A percentile compares a stretch with the other conserved stretches of the same genome.
Conservation (phyloP, 2,329 filamentous ascomycete species). For the Colletotrichum orbiculare region DNA sequence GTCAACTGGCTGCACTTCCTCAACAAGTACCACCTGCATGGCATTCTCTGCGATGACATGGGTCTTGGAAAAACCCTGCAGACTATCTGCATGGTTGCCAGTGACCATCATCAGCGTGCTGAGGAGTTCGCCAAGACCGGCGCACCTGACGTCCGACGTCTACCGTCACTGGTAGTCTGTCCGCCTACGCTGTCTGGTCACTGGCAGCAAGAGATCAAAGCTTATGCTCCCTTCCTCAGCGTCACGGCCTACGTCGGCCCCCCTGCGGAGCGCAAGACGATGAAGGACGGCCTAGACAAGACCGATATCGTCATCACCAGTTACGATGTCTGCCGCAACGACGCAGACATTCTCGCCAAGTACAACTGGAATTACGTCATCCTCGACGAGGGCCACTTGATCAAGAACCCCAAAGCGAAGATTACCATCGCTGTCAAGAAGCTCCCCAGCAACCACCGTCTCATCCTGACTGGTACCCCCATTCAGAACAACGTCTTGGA, state of each 20-base stretch:
- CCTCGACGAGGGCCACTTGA: conserved; percentile 95
- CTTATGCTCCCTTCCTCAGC: conserved; percentile 93
- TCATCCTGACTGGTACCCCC: conserved; percentile 95
- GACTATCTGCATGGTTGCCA: conserved; percentile 97
- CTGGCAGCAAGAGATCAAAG: conserved; percentile 97
- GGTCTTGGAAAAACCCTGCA: conserved; percentile 97
- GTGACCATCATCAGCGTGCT: conserved; percentile 92
- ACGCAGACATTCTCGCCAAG: conserved; percentile 83
- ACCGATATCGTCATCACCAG: conserved; percentile 97
- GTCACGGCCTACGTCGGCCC: conserved; percentile 93
- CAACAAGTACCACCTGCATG: conserved; percentile 97
- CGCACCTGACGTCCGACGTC: conserved; percentile 78
- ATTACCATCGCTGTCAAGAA: conserved; percentile 93
- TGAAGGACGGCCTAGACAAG: conserved; percentile 75
- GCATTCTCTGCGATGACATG: conserved; percentile 99
- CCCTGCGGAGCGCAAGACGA: conserved; percentile 79
- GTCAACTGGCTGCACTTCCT: conserved; percentile 99
- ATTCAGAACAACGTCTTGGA: conserved; percentile 99
- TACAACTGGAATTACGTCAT: conserved; percentile 98
- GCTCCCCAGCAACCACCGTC: conserved; percentile 88
- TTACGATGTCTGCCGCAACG: conserved; percentile 97
- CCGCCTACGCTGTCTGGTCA: conserved; percentile 96
- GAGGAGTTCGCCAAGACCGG: conserved; percentile 89
- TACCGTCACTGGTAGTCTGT: conserved; percentile 95
- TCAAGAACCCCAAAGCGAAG: conserved; percentile 99